Base-by-base conservation (phyloP, 139 green algal genomes). In the Chlorella sp. region DNA sequence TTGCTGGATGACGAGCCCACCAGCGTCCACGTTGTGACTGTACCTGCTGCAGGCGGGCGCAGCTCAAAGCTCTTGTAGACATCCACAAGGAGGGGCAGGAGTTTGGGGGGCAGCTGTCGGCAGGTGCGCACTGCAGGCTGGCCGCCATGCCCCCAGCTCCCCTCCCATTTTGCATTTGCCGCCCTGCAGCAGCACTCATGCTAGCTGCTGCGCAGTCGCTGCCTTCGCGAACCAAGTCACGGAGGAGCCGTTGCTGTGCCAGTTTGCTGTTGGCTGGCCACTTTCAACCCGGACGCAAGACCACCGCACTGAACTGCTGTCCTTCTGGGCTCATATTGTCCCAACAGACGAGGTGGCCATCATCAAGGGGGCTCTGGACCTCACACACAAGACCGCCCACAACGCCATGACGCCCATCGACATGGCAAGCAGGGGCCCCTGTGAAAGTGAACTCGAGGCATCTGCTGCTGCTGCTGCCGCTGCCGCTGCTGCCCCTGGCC, bases 1-100 rank as follows among this genome's bases (percentile, higher is more conserved):
- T 19, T 11, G 16, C 22, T 76, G 32, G 68, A 46, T 30, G n/a
- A 26, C 36, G 68, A 28, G 40, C 20, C 41, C 40, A 28, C 73
- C 44, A 20, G 22, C 36, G 38, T 32, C 28, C 72, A 34, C 41
- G 7, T 28, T 8, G 56, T 56, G 1, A 17, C 58, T 16, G 2
- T 54, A 22, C 41, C 30, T n/a, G n/a, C 46, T 82, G 77, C 82
- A 91, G 88, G 44, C 89, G 95, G 56, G 89, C 82, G 4, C 92
- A 98, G 93, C 91, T 98, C 9, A 97, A 98, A 79, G 95, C 94
- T 17, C 88, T 98, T n/a, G 84, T 98, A 48, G 93, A 96, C 79
- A 90, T 98, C 20, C 96, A 98, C 89, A 88, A 86, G 73, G 86
- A 73, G 48, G 90, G 85, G 0, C 91, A 95, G 60, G 94, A 93